Evolutionary conservation across 345 rosid genomes (phyloP).

Genomic region (Mangifera indica): DNA sequence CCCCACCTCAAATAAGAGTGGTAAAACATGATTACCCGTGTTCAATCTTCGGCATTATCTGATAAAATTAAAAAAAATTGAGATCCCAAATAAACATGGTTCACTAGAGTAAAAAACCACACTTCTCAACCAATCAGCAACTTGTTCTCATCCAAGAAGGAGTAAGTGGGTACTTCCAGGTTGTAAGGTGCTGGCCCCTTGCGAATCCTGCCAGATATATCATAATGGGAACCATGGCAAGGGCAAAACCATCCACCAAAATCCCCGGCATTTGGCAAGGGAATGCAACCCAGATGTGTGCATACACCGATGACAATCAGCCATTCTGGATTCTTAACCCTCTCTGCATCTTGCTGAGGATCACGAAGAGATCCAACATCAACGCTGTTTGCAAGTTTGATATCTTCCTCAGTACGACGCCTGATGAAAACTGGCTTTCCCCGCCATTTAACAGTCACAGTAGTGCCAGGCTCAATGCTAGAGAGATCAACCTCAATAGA

Average conservation of each 20-base stretch:
- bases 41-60: conserved; percentile 45
- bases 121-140: conserved; percentile 67
- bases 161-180: conserved; percentile 86
- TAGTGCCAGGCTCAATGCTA: conserved; percentile 79
- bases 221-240: conserved; percentile 95
- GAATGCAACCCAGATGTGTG: conserved; percentile 96
- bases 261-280: conserved; percentile 96
- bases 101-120: background rate
- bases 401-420: conserved; percentile 86
- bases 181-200: conserved; percentile 96
- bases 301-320: conserved; percentile 83
- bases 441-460: conserved; percentile 96
- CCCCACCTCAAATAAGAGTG: conserved; percentile 18
- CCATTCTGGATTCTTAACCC: conserved; percentile 96
- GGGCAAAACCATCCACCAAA: conserved; percentile 98
- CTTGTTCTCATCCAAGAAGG: conserved; percentile 85
- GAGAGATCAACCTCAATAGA: conserved; percentile 93
- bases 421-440: conserved; percentile 98
- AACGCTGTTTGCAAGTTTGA: conserved; percentile 81
- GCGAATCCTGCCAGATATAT: conserved; percentile 87
- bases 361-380: conserved; percentile 78
- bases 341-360: conserved; percentile 68
- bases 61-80: conserved; percentile 16
- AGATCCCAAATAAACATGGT: conserved; percentile 9
- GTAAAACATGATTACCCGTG: conserved; percentile 17